Evolutionary conservation across 148 eudicot genomes (phyloP), one percentile per base, ranked within the genome.

Genomic region (Drosera capensis): DNA sequence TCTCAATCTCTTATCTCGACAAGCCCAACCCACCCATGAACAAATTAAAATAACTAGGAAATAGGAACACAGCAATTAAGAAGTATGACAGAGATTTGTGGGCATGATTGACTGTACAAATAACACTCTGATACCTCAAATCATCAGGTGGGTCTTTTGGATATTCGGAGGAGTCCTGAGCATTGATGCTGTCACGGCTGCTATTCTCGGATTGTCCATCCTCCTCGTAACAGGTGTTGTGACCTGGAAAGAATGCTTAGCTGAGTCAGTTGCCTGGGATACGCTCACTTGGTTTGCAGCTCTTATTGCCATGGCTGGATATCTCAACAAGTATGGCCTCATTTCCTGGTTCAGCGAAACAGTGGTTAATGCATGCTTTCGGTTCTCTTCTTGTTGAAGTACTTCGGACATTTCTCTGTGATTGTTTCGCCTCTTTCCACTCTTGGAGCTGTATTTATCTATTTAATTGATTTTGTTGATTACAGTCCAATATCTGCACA

Each of bases 301-400:
- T 1, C 86, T 88, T 7, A 88, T 88, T 57, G 97, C 97, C 38
- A 88, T 88, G 97, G 97, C 97, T 69, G 94, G 94, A n/a, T 88
- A 88, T 70, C 83, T 88, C 23, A 88, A 88, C 72, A 83, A 88
- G 65, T 88, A 80, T 51, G 97, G 97, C 38, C 97, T 88, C 49
- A 83, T 88, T 62, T 46, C 94, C 16, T 88, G 97, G 97, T 88
- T 88, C 77, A 88, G 97, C 61, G 79, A 83, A 63, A 83, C 86
- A 43, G 92, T 83, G 17, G 97, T 88, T 14, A 75, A 88, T 92
- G 97, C 83, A 8, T 14, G 59, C 45, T 45, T 45, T 45, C 41
- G 50, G 51, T 44, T 15, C 16, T 18, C 45, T 11, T 2, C 38
- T 4, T 34, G 6, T 4, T 34, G 11, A 15, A 34, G 38, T 34